phyloP scores from a whole-genome alignment of 73 alveolate genomes.

The Paraurostyla sp. region DNA sequence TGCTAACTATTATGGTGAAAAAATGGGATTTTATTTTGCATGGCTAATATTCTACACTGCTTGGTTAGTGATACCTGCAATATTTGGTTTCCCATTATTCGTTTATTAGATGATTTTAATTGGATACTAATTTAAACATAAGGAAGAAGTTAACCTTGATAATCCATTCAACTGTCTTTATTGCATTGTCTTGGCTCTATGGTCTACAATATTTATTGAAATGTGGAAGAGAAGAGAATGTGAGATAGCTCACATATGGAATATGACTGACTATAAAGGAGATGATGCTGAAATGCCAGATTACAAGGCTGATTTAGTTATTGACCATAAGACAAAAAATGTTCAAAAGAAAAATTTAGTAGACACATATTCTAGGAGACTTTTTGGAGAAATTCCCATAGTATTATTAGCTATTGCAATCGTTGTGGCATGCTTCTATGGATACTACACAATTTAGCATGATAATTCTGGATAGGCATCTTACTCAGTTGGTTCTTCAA shows the following conservation, averaged over 20 bases:
- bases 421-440: slow-evolving; percentile 22
- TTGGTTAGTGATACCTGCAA: slow-evolving; percentile 87
- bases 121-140: not conserved
- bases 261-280: slow-evolving; percentile 14
- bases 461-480: not conserved
- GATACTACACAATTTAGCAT: not conserved
- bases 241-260: slow-evolving; percentile 50
- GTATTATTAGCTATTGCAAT: not conserved
- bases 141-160: not conserved
- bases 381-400: slow-evolving; percentile 38
- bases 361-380: not conserved
- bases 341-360: slow-evolving; percentile 5
- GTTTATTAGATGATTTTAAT: slow-evolving; percentile 1
- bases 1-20: slow-evolving; percentile 68
- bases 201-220: slow-evolving; percentile 23
- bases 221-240: slow-evolving; percentile 39
- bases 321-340: not conserved
- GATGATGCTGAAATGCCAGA: slow-evolving; percentile 29
- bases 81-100: slow-evolving; percentile 73
- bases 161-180: slow-evolving; percentile 35
- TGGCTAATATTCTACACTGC: slow-evolving; percentile 53
- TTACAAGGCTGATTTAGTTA: slow-evolving; percentile 11
- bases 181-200: slow-evolving; percentile 11
- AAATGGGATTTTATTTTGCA: slow-evolving; percentile 58
- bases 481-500: slow-evolving; percentile 37